phyloP scores from a whole-genome alignment of 1,284 basidiomycete species.

The Anthracocystis panici-leucophaei region DNA sequence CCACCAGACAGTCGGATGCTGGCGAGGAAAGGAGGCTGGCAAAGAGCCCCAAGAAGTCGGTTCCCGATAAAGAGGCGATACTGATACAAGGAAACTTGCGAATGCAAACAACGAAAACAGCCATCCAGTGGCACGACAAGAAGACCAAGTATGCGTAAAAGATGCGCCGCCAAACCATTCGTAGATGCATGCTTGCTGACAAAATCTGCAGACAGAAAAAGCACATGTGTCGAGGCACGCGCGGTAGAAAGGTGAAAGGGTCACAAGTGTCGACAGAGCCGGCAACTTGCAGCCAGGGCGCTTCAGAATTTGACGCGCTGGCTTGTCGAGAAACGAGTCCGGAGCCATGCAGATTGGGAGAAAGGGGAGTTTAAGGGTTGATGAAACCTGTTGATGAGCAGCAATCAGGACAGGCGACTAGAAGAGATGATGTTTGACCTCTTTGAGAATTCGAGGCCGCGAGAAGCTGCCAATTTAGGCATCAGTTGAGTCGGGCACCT shows the following conservation, averaged over 20 bases:
- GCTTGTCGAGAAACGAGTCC: conserved; percentile 9
- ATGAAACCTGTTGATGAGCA: not conserved
- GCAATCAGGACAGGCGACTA: not conserved
- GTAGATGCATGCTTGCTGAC: not conserved
- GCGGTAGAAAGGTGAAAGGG: conserved; percentile 3
- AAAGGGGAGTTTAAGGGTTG: not conserved
- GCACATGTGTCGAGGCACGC: not conserved
- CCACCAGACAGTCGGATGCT: conserved; percentile 2
- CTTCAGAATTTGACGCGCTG: conserved; percentile 59
- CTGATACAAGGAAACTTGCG: conserved; percentile 36
- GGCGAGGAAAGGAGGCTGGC: conserved; percentile 1
- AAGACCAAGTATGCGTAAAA: not conserved
- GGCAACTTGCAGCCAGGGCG: conserved; percentile 45
- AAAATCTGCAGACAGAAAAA: not conserved
- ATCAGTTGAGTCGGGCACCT: conserved; percentile 29
- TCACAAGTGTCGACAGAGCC: conserved; percentile 14
- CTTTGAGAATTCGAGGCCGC: not conserved
- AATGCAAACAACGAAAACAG: conserved; percentile 20
- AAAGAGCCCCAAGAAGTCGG: not conserved
- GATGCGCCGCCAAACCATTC: not conserved
- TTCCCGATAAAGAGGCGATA: conserved; percentile 2
- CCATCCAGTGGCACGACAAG: conserved; percentile 25
- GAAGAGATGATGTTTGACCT: not conserved
- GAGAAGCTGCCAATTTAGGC: not conserved
- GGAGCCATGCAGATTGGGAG: not conserved